These are phyloP conservation scores for Macaranga tanarius DNA, from an alignment of 441 rosid species.

Conservation along the genomic window DNA sequence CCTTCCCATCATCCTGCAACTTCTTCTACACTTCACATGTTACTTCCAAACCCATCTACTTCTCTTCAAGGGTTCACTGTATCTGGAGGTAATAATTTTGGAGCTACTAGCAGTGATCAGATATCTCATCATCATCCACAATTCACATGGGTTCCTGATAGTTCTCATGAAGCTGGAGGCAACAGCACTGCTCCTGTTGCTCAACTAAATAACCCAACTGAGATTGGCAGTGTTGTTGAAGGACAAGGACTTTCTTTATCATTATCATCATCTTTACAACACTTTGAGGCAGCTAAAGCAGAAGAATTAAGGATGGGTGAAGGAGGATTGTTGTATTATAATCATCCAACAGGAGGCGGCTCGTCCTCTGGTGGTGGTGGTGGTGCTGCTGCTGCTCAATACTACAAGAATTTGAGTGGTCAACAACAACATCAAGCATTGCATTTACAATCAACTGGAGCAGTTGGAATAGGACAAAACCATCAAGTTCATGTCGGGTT, in stretches of 20 bases:
- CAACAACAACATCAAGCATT: conserved; percentile 32
- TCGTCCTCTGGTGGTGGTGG: conserved; percentile 34
- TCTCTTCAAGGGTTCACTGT: conserved; percentile 46
- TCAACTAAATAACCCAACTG: conserved; percentile 38
- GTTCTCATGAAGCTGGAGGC: conserved; percentile 32
- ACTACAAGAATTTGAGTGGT: conserved; percentile 43
- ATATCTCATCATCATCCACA: conserved; percentile 45
- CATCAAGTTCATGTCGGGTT: conserved; percentile 46
- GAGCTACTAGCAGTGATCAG: conserved; percentile 25
- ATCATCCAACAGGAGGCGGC: conserved; percentile 31
- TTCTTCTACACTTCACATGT: conserved; percentile 80
- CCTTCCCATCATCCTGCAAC: conserved; percentile 24
- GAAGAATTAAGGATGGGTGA: conserved; percentile 72
- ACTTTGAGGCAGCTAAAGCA: conserved; percentile 74
- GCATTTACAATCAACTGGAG: conserved; percentile 33
- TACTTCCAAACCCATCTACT: conserved; percentile 58
- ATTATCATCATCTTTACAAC: conserved; percentile 70
- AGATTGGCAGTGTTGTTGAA: conserved; percentile 60
- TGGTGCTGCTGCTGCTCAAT: conserved; percentile 32
- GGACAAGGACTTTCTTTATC: conserved; percentile 91
- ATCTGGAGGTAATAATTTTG: conserved; percentile 40
- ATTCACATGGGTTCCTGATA: conserved; percentile 65
- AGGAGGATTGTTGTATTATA: conserved; percentile 44
- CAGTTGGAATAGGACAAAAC: conserved; percentile 33
- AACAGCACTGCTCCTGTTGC: conserved; percentile 23